phyloP scores from a whole-genome alignment of 1,284 basidiomycete species.

The Takashimella koratensis region DNA sequence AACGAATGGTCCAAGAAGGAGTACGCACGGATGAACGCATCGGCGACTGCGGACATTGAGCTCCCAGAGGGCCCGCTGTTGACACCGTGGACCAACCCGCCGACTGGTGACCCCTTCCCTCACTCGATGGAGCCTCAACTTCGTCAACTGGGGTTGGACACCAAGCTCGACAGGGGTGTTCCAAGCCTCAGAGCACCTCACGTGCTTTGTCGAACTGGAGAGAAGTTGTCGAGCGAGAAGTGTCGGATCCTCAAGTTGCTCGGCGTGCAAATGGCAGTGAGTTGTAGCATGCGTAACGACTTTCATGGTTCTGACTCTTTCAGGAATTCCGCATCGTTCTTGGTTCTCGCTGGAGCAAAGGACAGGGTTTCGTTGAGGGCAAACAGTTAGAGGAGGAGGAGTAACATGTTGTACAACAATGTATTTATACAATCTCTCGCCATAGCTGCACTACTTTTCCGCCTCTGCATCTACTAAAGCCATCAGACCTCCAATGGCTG shows the following conservation, averaged over 20 bases:
- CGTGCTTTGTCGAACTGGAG: constrained; percentile 78
- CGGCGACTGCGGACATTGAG: constrained; percentile 68
- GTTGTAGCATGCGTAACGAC: constrained; percentile 9
- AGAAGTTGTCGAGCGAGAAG: constrained; percentile 74
- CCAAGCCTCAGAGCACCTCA: constrained; percentile 80
- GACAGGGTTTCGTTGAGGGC: constrained; percentile 60
- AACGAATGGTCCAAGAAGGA: constrained; percentile 82
- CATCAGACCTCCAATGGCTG: constrained; percentile 35
- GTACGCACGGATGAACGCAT: constrained; percentile 85
- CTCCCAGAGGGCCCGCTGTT: constrained; percentile 62
- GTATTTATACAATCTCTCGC: neutral
- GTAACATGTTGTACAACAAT: constrained; percentile 8
- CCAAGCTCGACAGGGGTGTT: constrained; percentile 79
- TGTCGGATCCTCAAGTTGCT: constrained; percentile 84
- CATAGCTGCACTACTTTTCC: neutral
- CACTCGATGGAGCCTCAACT: constrained; percentile 97
- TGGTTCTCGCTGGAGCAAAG: constrained; percentile 70
- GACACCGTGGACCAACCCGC: constrained; percentile 57
- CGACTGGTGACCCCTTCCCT: constrained; percentile 74
- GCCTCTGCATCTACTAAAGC: constrained; percentile 19
- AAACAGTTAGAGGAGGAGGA: constrained; percentile 52
- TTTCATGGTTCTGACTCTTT: neutral
- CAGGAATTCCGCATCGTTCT: constrained; percentile 65
- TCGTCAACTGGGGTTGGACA: constrained; percentile 82
- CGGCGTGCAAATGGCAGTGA: constrained; percentile 73